Conservation (phyloP, 1,139 yeast species). For the Candida tropicalis region DNA sequence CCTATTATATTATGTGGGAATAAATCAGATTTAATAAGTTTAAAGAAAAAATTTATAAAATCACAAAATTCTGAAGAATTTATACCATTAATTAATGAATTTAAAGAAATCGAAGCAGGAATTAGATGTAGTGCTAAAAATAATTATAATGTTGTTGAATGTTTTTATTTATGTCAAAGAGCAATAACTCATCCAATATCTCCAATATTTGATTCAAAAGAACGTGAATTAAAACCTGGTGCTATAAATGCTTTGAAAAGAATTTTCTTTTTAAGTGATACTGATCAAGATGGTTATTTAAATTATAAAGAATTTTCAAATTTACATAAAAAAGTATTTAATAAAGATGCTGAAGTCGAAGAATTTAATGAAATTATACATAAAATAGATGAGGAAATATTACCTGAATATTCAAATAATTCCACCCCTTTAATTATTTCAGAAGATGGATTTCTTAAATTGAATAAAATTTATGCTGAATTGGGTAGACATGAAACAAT, state of each 20-base stretch:
- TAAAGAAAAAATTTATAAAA: constrained; percentile 19
- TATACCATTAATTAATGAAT: constrained; percentile 82
- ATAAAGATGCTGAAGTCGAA: constrained; percentile 34
- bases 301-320: constrained; percentile 68
- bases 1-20: constrained; percentile 93
- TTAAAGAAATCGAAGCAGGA: constrained; percentile 92
- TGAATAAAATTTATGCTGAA: constrained; percentile 83
- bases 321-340: constrained; percentile 77
- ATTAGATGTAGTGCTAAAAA: constrained; percentile 83
- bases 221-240: constrained; percentile 75
- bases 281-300: constrained; percentile 85
- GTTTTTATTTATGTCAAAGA: constrained; percentile 88
- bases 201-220: constrained; percentile 91
- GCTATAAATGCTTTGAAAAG: constrained; percentile 77
- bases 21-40: constrained; percentile 56
- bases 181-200: constrained; percentile 94
- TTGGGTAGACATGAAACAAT: constrained; percentile 93
- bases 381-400: constrained; percentile 27
- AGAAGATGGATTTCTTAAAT: constrained; percentile 71
- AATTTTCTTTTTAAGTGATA: constrained; percentile 81
- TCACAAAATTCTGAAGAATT: constrained; percentile 68
- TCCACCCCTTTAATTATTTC: constrained; percentile 15
- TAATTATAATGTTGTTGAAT: constrained; percentile 80
- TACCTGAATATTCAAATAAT: neutral
- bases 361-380: constrained; percentile 35